phyloP scores from a whole-genome alignment of 495 filamentous ascomycete genomes.

The Lophiotrema nucula region DNA sequence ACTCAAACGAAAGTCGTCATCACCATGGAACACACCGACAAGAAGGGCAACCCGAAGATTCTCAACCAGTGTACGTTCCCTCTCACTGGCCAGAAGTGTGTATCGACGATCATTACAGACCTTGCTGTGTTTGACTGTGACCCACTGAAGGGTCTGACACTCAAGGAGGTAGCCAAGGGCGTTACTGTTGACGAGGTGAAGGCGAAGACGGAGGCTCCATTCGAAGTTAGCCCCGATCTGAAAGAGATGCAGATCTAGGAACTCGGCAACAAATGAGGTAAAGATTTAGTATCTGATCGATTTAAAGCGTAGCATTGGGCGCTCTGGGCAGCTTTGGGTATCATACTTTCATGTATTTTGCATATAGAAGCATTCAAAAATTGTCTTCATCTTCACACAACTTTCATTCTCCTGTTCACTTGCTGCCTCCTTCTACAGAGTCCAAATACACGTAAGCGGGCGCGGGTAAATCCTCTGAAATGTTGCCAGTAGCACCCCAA shows the following conservation, averaged over 20 bases:
- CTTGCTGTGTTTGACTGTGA: slow-evolving; percentile 91
- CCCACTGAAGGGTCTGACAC: slow-evolving; percentile 64
- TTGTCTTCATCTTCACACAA: background rate
- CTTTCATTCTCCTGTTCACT: no score
- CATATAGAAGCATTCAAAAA: background rate
- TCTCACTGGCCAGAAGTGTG: slow-evolving; percentile 79
- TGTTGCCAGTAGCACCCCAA: slow-evolving; percentile 36
- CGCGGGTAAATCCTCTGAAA: slow-evolving; percentile 27
- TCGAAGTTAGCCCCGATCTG: slow-evolving; percentile 50
- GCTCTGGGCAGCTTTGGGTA: no score
- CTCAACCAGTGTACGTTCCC: slow-evolving; percentile 79
- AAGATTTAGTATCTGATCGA: background rate
- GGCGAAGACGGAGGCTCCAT: slow-evolving; percentile 56
- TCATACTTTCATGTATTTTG: no score
- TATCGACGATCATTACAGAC: slow-evolving; percentile 90
- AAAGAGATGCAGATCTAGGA: slow-evolving; percentile 45
- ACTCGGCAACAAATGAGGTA: background rate
- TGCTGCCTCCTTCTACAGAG: slow-evolving; percentile 13
- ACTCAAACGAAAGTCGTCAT: slow-evolving; percentile 84
- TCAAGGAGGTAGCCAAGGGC: slow-evolving; percentile 60
- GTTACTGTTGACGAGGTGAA: slow-evolving; percentile 54
- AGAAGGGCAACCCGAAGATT: slow-evolving; percentile 92
- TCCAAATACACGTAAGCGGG: slow-evolving; percentile 22
- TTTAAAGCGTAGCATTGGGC: no score
- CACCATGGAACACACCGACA: slow-evolving; percentile 93